Conservation (phyloP, 2,329 filamentous ascomycete species). For the Fusarium sororula region DNA sequence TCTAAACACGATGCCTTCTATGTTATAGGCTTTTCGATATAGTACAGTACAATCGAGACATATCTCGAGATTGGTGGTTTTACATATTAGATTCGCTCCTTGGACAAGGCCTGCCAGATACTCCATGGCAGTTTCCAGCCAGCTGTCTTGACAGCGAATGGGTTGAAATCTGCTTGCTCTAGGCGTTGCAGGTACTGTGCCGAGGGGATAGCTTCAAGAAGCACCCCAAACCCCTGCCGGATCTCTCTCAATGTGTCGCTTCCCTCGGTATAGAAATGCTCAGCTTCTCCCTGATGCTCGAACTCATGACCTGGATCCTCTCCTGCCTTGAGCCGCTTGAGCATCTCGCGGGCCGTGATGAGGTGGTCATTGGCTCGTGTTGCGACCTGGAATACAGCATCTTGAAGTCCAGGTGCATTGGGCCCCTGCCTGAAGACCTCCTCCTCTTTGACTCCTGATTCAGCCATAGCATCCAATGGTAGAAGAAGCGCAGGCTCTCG, state of each 20-base stretch:
- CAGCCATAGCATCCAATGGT: conserved; percentile 89
- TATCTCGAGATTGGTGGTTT: not conserved
- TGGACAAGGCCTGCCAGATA: conserved; percentile 64
- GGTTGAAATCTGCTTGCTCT: conserved; percentile 85
- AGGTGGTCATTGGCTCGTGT: conserved; percentile 95
- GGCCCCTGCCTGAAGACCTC: conserved; percentile 85
- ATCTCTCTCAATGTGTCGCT: conserved; percentile 54
- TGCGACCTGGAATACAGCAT: conserved; percentile 91
- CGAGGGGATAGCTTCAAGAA: conserved; percentile 83
- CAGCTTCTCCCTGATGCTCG: conserved; percentile 84
- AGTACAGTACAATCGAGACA: conserved; percentile 2
- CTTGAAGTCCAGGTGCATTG: conserved; percentile 80
- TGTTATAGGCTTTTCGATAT: conserved; percentile 8
- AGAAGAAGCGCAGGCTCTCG: conserved; percentile 72
- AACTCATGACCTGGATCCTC: conserved; percentile 84
- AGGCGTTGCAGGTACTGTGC: conserved; percentile 80
- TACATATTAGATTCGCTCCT: conserved; percentile 54
- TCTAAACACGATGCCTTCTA: conserved; percentile 19
- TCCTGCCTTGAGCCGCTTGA: conserved; percentile 79
- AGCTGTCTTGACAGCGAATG: conserved; percentile 69
- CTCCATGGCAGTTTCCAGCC: conserved; percentile 89
- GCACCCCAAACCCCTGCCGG: conserved; percentile 76
- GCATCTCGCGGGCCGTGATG: conserved; percentile 92
- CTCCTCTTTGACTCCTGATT: conserved; percentile 83
- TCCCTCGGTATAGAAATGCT: conserved; percentile 60